These are phyloP conservation scores for Ophiostoma pallidulum DNA, from an alignment of 2,329 filamentous ascomycete species.

Conservation along the genomic window DNA sequence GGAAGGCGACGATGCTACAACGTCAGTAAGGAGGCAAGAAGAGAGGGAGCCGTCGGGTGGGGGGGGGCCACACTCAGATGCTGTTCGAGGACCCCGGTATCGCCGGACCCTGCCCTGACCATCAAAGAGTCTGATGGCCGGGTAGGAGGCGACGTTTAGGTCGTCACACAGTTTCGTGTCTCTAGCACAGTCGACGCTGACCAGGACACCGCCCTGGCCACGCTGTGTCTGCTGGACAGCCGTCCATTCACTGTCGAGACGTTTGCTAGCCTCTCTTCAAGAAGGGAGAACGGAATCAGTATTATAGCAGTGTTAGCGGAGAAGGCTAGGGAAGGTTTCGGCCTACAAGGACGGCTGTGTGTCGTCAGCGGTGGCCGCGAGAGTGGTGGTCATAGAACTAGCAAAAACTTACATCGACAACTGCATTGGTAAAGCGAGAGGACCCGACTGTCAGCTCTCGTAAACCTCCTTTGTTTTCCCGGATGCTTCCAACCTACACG, in stretches of 20 bases:
- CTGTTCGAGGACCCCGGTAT: conserved; percentile 36
- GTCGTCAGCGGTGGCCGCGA: background rate
- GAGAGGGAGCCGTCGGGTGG: background rate
- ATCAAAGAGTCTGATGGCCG: conserved; percentile 35
- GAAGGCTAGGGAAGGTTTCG: too few species aligned
- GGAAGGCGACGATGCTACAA: conserved; percentile 22
- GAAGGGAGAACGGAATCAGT: background rate
- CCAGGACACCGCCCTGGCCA: conserved; percentile 14
- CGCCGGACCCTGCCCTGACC: conserved; percentile 24
- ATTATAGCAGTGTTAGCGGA: too few species aligned
- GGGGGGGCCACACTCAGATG: conserved; percentile 25
- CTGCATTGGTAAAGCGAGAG: background rate
- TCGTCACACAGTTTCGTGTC: conserved; percentile 31
- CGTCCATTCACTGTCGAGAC: conserved; percentile 29
- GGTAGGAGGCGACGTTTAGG: conserved; percentile 34
- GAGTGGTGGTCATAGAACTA: too few species aligned
- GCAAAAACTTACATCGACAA: conserved; percentile 12
- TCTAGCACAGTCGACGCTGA: conserved; percentile 33
- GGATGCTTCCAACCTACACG: conserved; percentile 21
- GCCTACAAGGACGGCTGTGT: conserved; percentile 15
- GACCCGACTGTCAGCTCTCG: background rate
- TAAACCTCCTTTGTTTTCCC: background rate
- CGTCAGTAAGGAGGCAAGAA: background rate
- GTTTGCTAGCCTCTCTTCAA: conserved; percentile 23
- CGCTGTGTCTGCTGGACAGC: conserved; percentile 17